Base-by-base conservation (phyloP, 1,284 basidiomycete genomes). In the Cryptococcus sp. region DNA sequence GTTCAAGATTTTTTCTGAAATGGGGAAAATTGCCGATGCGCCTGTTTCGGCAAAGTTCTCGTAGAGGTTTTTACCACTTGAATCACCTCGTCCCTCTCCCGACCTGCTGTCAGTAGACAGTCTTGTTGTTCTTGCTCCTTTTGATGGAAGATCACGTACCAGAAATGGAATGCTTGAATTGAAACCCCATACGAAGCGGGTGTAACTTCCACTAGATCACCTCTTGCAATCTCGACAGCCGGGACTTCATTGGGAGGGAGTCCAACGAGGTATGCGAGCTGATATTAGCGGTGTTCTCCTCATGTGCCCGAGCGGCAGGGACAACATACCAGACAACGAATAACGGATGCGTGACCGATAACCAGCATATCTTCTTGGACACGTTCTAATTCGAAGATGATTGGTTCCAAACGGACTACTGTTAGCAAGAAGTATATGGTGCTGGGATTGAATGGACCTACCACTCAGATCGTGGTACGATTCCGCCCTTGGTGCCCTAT, bases 161-260 rank as follows among this genome's bases (percentile, higher is more conserved):
- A 94, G 77, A 94, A 94, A 72, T 93, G 90, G 75, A 87, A 90
- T 3, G 88, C 87, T 60, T 88, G 84, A 53, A 84, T 86, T 58
- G 88, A 85, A 50, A 93, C 91, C 13, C 91, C 91, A 65, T 94
- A 94, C 4, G 85, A 87, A 1, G 90, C 87, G 0, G 91, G 91
- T 0, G 89, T 85, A 46, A 94, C 88, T 72, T 94, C 90, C 39
- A 92, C 79, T 11, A 94, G 77, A 69, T 94, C 91, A 0, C 91
- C 91, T 18, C 90, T 82, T 19, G 90, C 90, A 59, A 98, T 87
- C 72, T 97, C 92, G 52, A 98, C 93, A 1, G 89, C 90, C 0
- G 94, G 96, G 39, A 98, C 96, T 72, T 98, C 93, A 32, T 86
- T 86, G 0, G 94, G 91, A n/a, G 91, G 91, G 2, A 97, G 79